Percentiles rank a stretch among this genome's conserved stretches.
These are phyloP conservation scores for Quercus rubra DNA, from an alignment of 306 rosid species.

Conservation along the genomic window DNA sequence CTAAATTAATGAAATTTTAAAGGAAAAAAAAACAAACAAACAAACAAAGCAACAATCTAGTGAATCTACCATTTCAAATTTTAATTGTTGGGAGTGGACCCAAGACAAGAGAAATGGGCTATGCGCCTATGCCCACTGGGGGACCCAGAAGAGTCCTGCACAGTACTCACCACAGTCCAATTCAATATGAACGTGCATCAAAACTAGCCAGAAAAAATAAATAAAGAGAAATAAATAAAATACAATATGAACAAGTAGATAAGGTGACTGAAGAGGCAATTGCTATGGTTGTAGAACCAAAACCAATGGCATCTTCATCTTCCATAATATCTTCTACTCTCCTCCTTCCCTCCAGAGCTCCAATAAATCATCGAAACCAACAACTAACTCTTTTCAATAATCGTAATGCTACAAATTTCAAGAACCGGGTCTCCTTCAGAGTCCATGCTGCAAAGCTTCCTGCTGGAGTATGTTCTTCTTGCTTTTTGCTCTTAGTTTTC, in stretches of 20 bases:
- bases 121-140: too few relatives aligned
- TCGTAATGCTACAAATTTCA: conserved; percentile 12
- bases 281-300: background rate
- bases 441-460: conserved; percentile 75
- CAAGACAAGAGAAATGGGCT: too few relatives aligned
- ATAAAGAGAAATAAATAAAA: background rate
- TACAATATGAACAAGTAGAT: conserved; percentile 8
- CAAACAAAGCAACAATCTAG: too few relatives aligned
- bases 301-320: conserved; percentile 63
- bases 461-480: conserved; percentile 54
- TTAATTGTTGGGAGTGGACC: too few relatives aligned
- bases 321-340: conserved; percentile 39
- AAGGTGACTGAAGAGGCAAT: conserved; percentile 6
- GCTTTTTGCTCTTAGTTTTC: background rate
- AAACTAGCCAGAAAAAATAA: background rate
- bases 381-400: conserved; percentile 21
- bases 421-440: conserved; percentile 31
- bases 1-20: too few relatives aligned
- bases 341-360: conserved; percentile 31
- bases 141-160: too few relatives aligned
- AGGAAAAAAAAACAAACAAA: too few relatives aligned
- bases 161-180: too few relatives aligned
- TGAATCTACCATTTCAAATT: too few relatives aligned
- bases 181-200: background rate
- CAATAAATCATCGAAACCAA: conserved; percentile 17